A percentile compares a stretch with the other conserved stretches of the same genome.
Conservation (phyloP, 2,329 filamentous ascomycete genomes). For the Microdochium trichocladiopsis region DNA sequence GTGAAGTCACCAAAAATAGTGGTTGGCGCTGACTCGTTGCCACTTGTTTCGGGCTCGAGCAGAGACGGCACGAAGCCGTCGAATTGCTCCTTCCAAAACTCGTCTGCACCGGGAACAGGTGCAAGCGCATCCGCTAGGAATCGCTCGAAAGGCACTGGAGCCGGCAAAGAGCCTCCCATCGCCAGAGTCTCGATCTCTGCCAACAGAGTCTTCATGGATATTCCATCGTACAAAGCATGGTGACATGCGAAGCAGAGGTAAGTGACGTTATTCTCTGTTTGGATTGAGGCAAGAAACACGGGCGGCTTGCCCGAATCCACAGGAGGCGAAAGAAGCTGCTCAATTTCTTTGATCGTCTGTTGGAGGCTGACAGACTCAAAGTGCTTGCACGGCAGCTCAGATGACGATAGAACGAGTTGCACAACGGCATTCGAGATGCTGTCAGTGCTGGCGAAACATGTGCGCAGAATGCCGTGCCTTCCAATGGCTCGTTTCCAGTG, state of each 20-base stretch:
- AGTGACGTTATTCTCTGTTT: constrained; percentile 11
- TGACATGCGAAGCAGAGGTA: constrained; percentile 53
- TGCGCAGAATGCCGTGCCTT: constrained; percentile 72
- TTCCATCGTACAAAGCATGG: constrained; percentile 82
- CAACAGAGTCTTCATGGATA: constrained; percentile 64
- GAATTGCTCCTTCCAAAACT: constrained; percentile 61
- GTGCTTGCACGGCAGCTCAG: constrained; percentile 31
- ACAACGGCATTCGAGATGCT: constrained; percentile 55
- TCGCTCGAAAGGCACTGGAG: constrained; percentile 46
- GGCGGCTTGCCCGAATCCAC: constrained; percentile 39
- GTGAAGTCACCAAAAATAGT: neutral
- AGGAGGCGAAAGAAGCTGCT: constrained; percentile 23
- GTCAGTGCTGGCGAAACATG: constrained; percentile 64
- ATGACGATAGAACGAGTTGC: constrained; percentile 58
- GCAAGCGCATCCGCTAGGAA: constrained; percentile 56
- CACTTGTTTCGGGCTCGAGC: neutral
- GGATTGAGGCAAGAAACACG: constrained; percentile 35
- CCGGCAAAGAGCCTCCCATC: constrained; percentile 33
- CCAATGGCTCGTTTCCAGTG: constrained; percentile 57
- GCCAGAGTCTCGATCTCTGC: constrained; percentile 61
- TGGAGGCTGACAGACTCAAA: constrained; percentile 16
- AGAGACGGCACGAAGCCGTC: constrained; percentile 32
- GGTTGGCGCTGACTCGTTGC: neutral
- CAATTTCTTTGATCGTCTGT: constrained; percentile 25
- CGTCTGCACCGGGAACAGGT: constrained; percentile 40